Base-by-base conservation (phyloP, 2,329 filamentous ascomycete genomes). In the Epichloe gansuensis region DNA sequence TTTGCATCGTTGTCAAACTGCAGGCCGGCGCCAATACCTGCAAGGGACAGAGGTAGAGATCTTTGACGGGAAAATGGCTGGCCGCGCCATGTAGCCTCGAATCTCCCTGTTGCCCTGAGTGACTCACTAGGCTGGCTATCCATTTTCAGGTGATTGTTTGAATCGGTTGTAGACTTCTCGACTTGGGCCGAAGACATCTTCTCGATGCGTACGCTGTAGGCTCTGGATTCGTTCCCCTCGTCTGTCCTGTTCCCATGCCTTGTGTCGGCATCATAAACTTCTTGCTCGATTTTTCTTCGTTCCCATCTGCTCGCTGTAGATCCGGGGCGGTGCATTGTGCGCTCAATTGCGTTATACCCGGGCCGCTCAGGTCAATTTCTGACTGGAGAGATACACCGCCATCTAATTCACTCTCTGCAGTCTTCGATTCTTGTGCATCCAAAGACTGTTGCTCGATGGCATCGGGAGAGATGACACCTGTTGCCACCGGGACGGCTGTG, bases 21-120 rank as follows among this genome's bases (percentile, higher is more conserved):
- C 7, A 58, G n/a, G 21, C 48, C 60, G 31, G 59, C 61, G 11
- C 62, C 61, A 11, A 63, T 57, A n/a, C 62, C 62, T 21, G 60
- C 55, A 13, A 64, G 55, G 12, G 56, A 56, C 7, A 57, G 35
- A 4, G 58, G 57, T 2, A 59, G 52, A 6, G 56, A 51, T 44
- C 48, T 31, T 15, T 50, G 53, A 3, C 42, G 49, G 7, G 11
- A 15, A n/a, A 25, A 21, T 15, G 28, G 42, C 38, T 21, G 46
- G 35, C 41, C 39, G 48, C 31, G 21, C 23, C 38, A 25, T n/a
- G 15, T 11, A 6, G 21, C 1, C 12, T 43, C n/a, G 13, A 13
- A 44, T 31, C 25, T 37, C 37, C n/a, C 25, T 11, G 34, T 44
- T 35, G 3, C 34, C 17, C 21, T 13, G 48, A 21, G 4, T 12